Percentiles rank a stretch among this genome's conserved stretches.
phyloP scores from a whole-genome alignment of 2,329 filamentous ascomycete genomes.

The Sordariomycetes sp. region DNA sequence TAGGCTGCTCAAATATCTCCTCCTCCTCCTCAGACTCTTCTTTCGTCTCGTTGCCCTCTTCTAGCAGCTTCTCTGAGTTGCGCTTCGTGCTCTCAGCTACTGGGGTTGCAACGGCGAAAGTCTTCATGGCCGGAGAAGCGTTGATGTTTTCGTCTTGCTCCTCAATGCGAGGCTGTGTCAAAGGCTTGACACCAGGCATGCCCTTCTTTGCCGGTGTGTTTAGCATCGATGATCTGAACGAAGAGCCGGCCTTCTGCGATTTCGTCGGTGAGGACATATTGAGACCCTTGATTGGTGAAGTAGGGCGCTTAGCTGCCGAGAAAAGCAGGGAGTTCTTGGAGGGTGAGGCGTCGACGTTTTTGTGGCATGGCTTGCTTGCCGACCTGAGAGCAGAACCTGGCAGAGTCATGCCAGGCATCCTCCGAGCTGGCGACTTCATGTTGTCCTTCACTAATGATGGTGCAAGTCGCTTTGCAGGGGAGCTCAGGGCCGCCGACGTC shows the following conservation, averaged over 20 bases:
- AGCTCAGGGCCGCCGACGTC: constrained; percentile 31
- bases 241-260: constrained; percentile 21
- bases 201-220: constrained; percentile 43
- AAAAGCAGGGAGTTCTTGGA: constrained; percentile 32
- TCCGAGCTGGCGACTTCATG: constrained; percentile 47
- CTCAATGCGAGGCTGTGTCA: constrained; percentile 15
- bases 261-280: constrained; percentile 14
- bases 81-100: constrained; percentile 12
- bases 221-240: constrained; percentile 37
- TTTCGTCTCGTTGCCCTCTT: constrained; percentile 15
- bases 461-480: constrained; percentile 46
- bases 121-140: constrained; percentile 24
- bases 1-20: constrained; percentile 22
- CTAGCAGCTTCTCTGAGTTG: constrained; percentile 27
- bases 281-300: constrained; percentile 32
- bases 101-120: constrained; percentile 22
- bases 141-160: constrained; percentile 10
- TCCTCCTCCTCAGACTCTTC: constrained; percentile 9
- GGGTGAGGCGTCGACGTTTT: constrained; percentile 15
- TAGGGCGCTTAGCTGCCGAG: constrained; percentile 42
- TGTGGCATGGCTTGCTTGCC: constrained; percentile 4
- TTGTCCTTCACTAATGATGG: constrained; percentile 44
- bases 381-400: constrained; percentile 23
- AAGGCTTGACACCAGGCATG: constrained; percentile 22
- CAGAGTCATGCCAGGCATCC: constrained; percentile 18